Evolutionary conservation across 768 basidiomycete genomes (phyloP).

Genomic region (Hortiboletus flavorubellus): DNA sequence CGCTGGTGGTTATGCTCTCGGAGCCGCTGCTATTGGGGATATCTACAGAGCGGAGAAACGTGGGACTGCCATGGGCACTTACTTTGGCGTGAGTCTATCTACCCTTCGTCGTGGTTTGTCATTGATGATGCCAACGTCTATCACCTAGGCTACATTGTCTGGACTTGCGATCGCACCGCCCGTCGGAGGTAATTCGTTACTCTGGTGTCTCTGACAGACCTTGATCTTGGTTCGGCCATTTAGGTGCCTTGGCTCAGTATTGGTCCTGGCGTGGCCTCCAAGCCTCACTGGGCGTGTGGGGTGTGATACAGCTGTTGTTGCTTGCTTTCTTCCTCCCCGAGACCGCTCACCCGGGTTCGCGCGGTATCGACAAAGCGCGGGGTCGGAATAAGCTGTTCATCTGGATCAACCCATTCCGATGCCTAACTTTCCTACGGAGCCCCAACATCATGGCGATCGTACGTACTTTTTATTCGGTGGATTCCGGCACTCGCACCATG

Average conservation of each 20-base stretch:
- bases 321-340: conserved; percentile 57
- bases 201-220: not conserved
- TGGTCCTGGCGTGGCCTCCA: conserved; percentile 68
- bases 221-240: not conserved
- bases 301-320: conserved; percentile 37
- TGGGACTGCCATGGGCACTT: conserved; percentile 57
- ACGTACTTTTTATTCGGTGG: conserved; percentile 20
- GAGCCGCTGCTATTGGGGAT: conserved; percentile 59
- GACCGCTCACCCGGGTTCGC: conserved; percentile 58
- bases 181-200: conserved; percentile 41
- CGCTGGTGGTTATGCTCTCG: conserved; percentile 53
- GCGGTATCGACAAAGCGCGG: conserved; percentile 48
- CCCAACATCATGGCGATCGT: conserved; percentile 59
- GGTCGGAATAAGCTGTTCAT: conserved; percentile 31
- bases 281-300: conserved; percentile 38
- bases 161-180: conserved; percentile 63
- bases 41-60: conserved; percentile 65
- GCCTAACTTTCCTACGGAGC: conserved; percentile 50
- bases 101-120: not conserved
- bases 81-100: conserved; percentile 42
- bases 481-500: not conserved
- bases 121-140: not conserved
- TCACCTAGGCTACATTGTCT: conserved; percentile 42
- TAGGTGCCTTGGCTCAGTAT: conserved; percentile 53
- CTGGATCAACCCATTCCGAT: conserved; percentile 57